Percentiles rank a stretch among this genome's conserved stretches.
phyloP scores from a whole-genome alignment of 768 basidiomycete species.

The Pholiota molesta region DNA sequence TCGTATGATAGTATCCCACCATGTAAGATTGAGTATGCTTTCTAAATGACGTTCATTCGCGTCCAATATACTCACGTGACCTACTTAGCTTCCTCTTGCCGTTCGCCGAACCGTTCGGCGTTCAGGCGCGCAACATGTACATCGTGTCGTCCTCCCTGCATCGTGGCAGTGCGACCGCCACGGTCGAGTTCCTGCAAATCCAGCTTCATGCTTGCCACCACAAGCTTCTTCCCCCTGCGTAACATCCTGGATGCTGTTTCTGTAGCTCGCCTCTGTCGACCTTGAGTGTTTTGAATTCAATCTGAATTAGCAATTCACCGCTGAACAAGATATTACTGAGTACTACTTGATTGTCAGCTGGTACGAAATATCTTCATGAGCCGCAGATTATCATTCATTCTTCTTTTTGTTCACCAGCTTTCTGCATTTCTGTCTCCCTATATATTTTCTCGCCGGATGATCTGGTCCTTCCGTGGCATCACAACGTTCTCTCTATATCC shows the following conservation, averaged over 20 bases:
- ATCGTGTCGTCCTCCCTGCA: neutral
- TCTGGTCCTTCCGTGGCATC: conserved; percentile 20
- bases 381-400: neutral
- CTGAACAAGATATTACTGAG: too few species aligned
- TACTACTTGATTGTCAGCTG: too few species aligned
- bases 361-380: neutral
- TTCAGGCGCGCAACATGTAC: too few species aligned
- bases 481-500: conserved; percentile 17
- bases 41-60: neutral
- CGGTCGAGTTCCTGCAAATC: neutral
- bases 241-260: neutral
- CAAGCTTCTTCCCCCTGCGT: neutral
- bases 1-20: neutral
- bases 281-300: too few species aligned
- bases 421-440: neutral
- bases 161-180: neutral
- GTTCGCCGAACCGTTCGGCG: too few species aligned
- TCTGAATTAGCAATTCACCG: too few species aligned
- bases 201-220: neutral
- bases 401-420: neutral
- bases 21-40: neutral
- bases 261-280: neutral
- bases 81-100: too few species aligned
- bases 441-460: conserved; percentile 12
- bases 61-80: neutral